Evolutionary conservation across 1,284 basidiomycete genomes (phyloP).

Genomic region (Ustilago hordei): DNA sequence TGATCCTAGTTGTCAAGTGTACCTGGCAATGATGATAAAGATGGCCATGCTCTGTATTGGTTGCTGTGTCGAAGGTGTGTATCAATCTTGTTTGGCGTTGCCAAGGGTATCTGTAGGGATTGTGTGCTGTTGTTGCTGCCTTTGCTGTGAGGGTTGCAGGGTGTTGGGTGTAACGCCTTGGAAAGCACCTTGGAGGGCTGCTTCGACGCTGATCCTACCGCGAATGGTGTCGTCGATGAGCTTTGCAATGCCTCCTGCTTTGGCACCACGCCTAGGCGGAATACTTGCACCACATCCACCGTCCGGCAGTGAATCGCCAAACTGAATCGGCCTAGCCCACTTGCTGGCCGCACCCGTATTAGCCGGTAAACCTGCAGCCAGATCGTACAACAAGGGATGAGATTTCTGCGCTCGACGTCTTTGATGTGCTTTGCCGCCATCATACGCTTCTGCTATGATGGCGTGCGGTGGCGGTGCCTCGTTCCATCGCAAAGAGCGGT

Average conservation of each 20-base stretch:
- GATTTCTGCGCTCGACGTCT: slow-evolving; percentile 38
- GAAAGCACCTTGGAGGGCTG: slow-evolving; percentile 39
- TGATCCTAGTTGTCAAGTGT: too few relatives aligned
- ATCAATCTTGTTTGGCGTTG: too few relatives aligned
- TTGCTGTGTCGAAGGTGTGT: too few relatives aligned
- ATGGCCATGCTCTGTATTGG: too few relatives aligned
- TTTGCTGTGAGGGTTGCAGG: background rate
- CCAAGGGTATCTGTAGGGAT: too few relatives aligned
- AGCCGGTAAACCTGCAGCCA: slow-evolving; percentile 59
- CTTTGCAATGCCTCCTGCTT: slow-evolving; percentile 37
- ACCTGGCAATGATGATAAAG: too few relatives aligned
- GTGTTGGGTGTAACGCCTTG: slow-evolving; percentile 24
- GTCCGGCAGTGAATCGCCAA: slow-evolving; percentile 56
- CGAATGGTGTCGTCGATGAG: slow-evolving; percentile 53
- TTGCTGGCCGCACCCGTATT: slow-evolving; percentile 65
- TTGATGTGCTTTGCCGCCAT: slow-evolving; percentile 37
- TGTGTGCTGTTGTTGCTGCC: background rate
- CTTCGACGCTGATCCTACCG: slow-evolving; percentile 56
- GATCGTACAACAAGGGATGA: slow-evolving; percentile 57
- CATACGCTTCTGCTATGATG: slow-evolving; percentile 58
- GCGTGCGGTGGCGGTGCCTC: slow-evolving; percentile 51
- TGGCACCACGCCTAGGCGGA: background rate
- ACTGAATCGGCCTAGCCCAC: slow-evolving; percentile 66
- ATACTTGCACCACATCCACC: slow-evolving; percentile 7
- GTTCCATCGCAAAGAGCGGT: slow-evolving; percentile 53